Percentiles rank a stretch among this genome's conserved stretches.
Conservation (phyloP, 345 rosid genomes). For the Brassica juncea region DNA sequence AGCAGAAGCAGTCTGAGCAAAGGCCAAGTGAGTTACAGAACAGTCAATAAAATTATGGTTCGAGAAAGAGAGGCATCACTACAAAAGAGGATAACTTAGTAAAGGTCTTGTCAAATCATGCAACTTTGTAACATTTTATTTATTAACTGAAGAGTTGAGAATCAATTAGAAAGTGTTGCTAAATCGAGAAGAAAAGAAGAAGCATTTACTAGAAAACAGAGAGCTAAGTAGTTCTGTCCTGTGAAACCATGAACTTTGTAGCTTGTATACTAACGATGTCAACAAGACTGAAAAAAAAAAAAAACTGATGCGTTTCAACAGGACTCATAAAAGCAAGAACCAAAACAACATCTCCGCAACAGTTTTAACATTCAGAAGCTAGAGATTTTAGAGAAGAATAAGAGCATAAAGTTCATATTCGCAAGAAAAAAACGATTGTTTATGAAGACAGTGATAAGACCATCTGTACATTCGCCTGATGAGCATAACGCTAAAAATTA, state of each 20-base stretch:
- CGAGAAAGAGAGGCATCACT: not conserved
- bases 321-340: constrained; percentile 1
- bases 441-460: not conserved
- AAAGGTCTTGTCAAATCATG: not conserved
- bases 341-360: not conserved
- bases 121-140: constrained; percentile 18
- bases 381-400: constrained; percentile 8
- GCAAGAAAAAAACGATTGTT: not conserved
- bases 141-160: not conserved
- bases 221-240: constrained; percentile 2
- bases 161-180: constrained; percentile 2
- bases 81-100: constrained; percentile 5
- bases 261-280: not conserved
- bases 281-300: not conserved
- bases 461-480: not conserved
- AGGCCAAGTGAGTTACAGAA: constrained; percentile 51
- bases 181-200: not conserved
- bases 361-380: not conserved
- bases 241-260: not conserved
- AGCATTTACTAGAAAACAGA: constrained; percentile 1
- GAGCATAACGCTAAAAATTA: not conserved
- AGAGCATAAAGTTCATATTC: not conserved
- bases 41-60: not conserved
- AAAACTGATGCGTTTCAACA: not conserved
- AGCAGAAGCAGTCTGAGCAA: constrained; percentile 45